Evolutionary conservation across 805 yeast species (phyloP), one percentile per base, ranked within the genome.

Genomic region (Spathaspora boniae): DNA sequence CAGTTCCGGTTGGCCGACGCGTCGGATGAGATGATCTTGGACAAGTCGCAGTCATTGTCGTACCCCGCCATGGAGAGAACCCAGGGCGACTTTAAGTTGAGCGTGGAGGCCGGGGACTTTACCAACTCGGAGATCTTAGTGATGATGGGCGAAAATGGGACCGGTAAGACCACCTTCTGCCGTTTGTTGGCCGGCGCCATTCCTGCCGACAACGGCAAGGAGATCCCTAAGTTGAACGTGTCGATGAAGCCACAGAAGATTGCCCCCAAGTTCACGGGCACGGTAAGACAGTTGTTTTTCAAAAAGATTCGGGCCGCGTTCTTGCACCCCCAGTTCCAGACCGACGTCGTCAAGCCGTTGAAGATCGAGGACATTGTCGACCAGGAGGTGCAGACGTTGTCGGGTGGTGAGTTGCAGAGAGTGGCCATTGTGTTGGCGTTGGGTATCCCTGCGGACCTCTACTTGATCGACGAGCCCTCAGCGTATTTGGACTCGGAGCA

Each of bases 131-230:
- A 93, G 71, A 93, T 93, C 52, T 75, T 93, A 54, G 98, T 93
- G 39, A 86, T 93, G 96, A 91, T 93, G 95, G 99, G 99, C 60
- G 98, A 93, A 70, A 93, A 93, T 64, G 99, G 99, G 71, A 93
- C 98, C 14, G 99, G 99, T 72, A 93, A 93, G 71, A 93, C 99
- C 27, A 93, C 99, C 11, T 82, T 93, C 72, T 91, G 97, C 77
- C 86, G 84, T 62, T 70, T 93, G 54, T 73, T 93, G 54, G 98
- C 99, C 16, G 98, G 98, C 57, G 87, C 87, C 18, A 74, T 86
- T 48, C 73, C 83, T 33, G 91, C 98, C 21, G 98, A 93, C 65
- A 76, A 75, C 48, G 86, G 86, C 39, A 60, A 69, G 42, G 78
- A 80, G 56, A 80, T 86, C 43, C 97, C 97, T 33, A 82, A 85